phyloP scores from a whole-genome alignment of 78 protist genomes.

The Isochrysis galbana region DNA sequence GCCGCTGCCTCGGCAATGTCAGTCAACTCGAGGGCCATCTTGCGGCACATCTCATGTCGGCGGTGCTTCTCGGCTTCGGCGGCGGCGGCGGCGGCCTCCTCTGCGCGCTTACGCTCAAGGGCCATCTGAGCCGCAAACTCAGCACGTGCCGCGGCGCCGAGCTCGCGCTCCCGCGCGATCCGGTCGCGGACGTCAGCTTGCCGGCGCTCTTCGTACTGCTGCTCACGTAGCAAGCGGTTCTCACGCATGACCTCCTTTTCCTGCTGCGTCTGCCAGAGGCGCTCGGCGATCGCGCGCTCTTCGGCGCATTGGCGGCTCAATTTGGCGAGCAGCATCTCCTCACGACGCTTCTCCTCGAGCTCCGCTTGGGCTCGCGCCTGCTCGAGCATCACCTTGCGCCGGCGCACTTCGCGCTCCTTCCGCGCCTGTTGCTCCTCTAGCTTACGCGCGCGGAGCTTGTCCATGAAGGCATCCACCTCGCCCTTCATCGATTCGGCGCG shows the following conservation, averaged over 20 bases:
- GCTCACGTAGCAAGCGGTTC: constrained; percentile 8
- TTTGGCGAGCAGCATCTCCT: not conserved
- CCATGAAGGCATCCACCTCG: not conserved
- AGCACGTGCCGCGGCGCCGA: not conserved
- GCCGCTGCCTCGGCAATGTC: not conserved
- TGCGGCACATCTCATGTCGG: not conserved
- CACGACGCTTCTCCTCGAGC: constrained; percentile 30
- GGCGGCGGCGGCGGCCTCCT: not conserved
- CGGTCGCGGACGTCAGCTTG: not conserved
- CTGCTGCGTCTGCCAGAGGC: not conserved
- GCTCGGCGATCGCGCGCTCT: constrained; percentile 23
- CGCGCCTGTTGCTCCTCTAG: constrained; percentile 7
- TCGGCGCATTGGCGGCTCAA: constrained; percentile 2
- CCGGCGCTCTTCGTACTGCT: not conserved
- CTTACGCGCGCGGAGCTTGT: not conserved
- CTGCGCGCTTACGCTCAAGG: not conserved
- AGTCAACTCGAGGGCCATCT: not conserved
- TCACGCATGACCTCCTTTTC: constrained; percentile 41
- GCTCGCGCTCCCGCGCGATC: not conserved
- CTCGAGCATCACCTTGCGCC: constrained; percentile 42
- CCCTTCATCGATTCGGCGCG: not conserved
- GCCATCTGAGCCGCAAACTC: not conserved
- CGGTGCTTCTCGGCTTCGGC: not conserved
- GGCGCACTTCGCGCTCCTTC: constrained; percentile 42
- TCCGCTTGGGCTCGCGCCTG: constrained; percentile 20